These are phyloP conservation scores for Trichocladium uniseriatum DNA, from an alignment of 495 filamentous ascomycete genomes.

Conservation along the genomic window DNA sequence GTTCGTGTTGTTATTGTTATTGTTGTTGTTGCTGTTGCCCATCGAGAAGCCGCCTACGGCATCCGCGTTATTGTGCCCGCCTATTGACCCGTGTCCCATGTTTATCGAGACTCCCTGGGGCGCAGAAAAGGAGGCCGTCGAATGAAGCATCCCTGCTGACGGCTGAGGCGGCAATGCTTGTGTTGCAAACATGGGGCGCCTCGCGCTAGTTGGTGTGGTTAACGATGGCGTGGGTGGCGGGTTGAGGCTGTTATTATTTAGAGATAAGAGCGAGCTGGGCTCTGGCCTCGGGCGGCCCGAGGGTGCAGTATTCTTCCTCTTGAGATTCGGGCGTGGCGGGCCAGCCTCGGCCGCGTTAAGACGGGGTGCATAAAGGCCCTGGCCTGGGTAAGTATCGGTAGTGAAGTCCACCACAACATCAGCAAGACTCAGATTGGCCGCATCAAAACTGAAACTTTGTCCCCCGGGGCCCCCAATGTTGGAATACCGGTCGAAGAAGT, in stretches of 20 bases:
- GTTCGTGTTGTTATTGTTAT: slow-evolving; percentile 8
- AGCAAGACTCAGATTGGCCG: slow-evolving; percentile 42
- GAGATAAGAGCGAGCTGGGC: slow-evolving; percentile 18
- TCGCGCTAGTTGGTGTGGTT: no score
- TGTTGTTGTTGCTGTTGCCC: no score
- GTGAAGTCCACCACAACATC: slow-evolving; percentile 44
- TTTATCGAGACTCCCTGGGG: slow-evolving; percentile 15
- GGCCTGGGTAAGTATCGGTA: slow-evolving; percentile 38
- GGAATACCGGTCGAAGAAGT: slow-evolving; percentile 74
- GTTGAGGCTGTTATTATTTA: slow-evolving; percentile 16
- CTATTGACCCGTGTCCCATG: slow-evolving; percentile 17
- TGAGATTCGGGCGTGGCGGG: slow-evolving; percentile 28
- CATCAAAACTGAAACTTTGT: slow-evolving; percentile 41
- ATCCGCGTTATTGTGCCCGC: slow-evolving; percentile 7
- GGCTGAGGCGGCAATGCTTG: slow-evolving; percentile 22
- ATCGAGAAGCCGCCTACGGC: slow-evolving; percentile 21
- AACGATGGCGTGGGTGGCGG: slow-evolving; percentile 18
- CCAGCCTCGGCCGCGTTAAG: slow-evolving; percentile 13
- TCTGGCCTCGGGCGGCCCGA: slow-evolving; percentile 29
- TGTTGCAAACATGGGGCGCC: slow-evolving; percentile 27
- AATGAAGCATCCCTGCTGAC: slow-evolving; percentile 26
- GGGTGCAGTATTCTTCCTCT: slow-evolving; percentile 31
- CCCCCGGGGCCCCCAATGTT: slow-evolving; percentile 35
- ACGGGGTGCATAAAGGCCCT: slow-evolving; percentile 35
- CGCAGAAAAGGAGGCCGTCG: slow-evolving; percentile 16